Conservation (phyloP, 768 basidiomycete species). For the Amanita pseudoporphyria region DNA sequence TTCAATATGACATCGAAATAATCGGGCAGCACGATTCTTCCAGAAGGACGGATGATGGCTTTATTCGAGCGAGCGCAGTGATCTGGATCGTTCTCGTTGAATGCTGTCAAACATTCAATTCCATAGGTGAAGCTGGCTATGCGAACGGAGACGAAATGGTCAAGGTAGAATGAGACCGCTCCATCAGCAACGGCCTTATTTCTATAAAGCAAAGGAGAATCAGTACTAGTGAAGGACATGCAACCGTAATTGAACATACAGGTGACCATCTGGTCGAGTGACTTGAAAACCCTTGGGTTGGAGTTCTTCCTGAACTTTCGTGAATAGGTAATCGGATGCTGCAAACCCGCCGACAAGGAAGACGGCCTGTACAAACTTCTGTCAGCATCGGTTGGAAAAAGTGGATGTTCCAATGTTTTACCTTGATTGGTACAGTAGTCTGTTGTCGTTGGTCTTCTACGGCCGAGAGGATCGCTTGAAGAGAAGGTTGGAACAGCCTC, state of each 20-base stretch:
- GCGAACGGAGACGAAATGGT: slow-evolving; percentile 38
- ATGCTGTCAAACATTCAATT: slow-evolving; percentile 1
- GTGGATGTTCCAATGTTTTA: slow-evolving; percentile 1
- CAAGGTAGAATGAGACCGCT: slow-evolving; percentile 30
- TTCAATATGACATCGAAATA: slow-evolving; percentile 33
- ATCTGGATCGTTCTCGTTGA: slow-evolving; percentile 24
- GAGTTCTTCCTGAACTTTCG: slow-evolving; percentile 29
- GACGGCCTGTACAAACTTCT: slow-evolving; percentile 20
- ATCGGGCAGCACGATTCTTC: slow-evolving; percentile 27
- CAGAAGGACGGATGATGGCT: slow-evolving; percentile 26
- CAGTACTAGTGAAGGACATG: neutral
- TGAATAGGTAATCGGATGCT: slow-evolving; percentile 46
- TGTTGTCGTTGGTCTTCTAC: neutral
- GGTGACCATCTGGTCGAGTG: slow-evolving; percentile 41
- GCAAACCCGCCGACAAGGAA: slow-evolving; percentile 52
- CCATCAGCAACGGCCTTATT: slow-evolving; percentile 40
- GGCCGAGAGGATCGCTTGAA: neutral
- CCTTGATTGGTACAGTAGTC: slow-evolving; percentile 1
- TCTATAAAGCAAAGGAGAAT: neutral
- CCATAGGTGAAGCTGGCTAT: slow-evolving; percentile 42
- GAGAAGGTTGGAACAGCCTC: slow-evolving; percentile 2
- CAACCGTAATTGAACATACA: slow-evolving; percentile 17
- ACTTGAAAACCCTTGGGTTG: slow-evolving; percentile 28
- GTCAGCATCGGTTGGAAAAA: slow-evolving; percentile 10
- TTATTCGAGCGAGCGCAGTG: slow-evolving; percentile 26